These are phyloP conservation scores for Xanthoceras sorbifolium DNA, from an alignment of 345 rosid species.

Conservation along the genomic window DNA sequence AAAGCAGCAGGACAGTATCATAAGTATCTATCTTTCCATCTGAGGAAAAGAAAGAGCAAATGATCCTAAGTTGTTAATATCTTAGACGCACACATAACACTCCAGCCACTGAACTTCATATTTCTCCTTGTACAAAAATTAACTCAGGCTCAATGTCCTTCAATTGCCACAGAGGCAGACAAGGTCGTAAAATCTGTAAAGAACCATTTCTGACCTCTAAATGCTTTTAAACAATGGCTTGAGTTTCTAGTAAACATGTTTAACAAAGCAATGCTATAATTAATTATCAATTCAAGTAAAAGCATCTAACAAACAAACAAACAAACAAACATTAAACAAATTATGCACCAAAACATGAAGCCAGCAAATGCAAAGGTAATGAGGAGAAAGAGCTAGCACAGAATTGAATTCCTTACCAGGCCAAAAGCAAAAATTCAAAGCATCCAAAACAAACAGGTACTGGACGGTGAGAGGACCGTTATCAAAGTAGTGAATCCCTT, in stretches of 20 bases:
- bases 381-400: background rate
- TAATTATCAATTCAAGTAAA: background rate
- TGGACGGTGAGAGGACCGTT: slow-evolving; percentile 70
- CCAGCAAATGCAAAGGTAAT: too few relatives aligned
- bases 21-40: background rate
- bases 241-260: background rate
- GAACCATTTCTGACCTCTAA: background rate
- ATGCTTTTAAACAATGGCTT: background rate
- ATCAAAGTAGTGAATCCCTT: slow-evolving; percentile 84
- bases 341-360: background rate
- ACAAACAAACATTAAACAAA: background rate
- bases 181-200: background rate
- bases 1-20: background rate
- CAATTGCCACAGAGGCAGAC: background rate
- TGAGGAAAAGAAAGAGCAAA: background rate
- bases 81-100: background rate
- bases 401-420: slow-evolving; percentile 45
- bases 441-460: slow-evolving; percentile 78
- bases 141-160: background rate
- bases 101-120: background rate
- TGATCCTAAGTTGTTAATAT: too few relatives aligned
- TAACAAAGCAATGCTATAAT: background rate
- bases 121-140: background rate
- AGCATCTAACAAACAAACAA: too few relatives aligned
- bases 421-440: slow-evolving; percentile 85